A percentile compares a stretch with the other conserved stretches of the same genome.
phyloP scores from a whole-genome alignment of 2,329 filamentous ascomycete species.

The Hypomyces rosellus region DNA sequence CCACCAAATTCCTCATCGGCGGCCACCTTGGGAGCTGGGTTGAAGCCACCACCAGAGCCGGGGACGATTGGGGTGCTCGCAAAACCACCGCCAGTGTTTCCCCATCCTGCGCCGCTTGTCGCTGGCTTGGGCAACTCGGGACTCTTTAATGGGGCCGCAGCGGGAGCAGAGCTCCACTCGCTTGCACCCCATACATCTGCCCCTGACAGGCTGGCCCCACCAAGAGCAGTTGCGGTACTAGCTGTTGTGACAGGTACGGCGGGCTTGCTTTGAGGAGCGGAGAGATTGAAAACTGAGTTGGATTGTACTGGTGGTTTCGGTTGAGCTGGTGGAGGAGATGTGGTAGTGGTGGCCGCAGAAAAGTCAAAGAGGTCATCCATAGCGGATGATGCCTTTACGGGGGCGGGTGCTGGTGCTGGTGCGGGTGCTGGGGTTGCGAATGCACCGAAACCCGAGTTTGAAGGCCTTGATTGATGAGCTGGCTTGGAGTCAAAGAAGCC shows the following conservation, averaged over 20 bases:
- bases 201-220: constrained; percentile 35
- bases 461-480: constrained; percentile 49
- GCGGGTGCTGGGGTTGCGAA: constrained; percentile 43
- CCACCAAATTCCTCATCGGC: constrained; percentile 95
- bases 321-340: constrained; percentile 35
- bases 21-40: constrained; percentile 60
- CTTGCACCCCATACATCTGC: constrained; percentile 81
- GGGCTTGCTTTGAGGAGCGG: constrained; percentile 43
- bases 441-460: constrained; percentile 56
- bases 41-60: constrained; percentile 59
- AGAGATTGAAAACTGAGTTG: constrained; percentile 77
- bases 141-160: constrained; percentile 50
- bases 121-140: constrained; percentile 42
- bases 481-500: constrained; percentile 76
- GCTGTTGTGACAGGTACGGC: constrained; percentile 30
- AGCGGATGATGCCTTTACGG: constrained; percentile 44
- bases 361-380: constrained; percentile 82
- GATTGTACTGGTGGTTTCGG: constrained; percentile 35
- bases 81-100: constrained; percentile 40
- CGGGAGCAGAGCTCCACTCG: constrained; percentile 61
- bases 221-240: constrained; percentile 28
- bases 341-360: constrained; percentile 45
- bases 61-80: constrained; percentile 55
- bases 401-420: constrained; percentile 26
- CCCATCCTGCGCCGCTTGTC: constrained; percentile 58